phyloP scores from a whole-genome alignment of 1,139 yeast genomes.

The Geotrichum citri-aurantii region DNA sequence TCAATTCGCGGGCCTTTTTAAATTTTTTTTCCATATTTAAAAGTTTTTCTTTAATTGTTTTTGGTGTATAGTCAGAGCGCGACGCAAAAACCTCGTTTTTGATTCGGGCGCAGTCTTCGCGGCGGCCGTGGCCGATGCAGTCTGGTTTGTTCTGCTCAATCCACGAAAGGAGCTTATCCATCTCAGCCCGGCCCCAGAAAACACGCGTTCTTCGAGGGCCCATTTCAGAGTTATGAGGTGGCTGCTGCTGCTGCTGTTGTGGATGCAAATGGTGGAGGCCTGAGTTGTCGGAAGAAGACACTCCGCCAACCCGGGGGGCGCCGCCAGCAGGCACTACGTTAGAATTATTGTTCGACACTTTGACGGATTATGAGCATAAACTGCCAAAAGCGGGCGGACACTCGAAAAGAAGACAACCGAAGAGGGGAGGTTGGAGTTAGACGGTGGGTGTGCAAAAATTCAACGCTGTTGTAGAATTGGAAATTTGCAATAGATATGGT shows the following conservation, averaged over 20 bases:
- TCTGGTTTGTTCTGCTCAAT: constrained; percentile 18
- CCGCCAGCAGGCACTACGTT: constrained; percentile 9
- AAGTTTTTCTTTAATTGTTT: constrained; percentile 19
- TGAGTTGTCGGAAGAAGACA: neutral
- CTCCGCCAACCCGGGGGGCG: constrained; percentile 1
- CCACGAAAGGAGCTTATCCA: constrained; percentile 19
- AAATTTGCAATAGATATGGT: no score
- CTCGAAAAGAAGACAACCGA: neutral
- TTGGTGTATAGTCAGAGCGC: constrained; percentile 18
- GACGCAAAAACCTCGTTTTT: constrained; percentile 17
- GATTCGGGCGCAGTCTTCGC: constrained; percentile 18
- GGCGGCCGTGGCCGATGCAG: constrained; percentile 19
- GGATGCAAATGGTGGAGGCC: neutral
- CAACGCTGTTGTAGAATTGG: neutral
- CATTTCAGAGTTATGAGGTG: constrained; percentile 1
- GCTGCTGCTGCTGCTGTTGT: neutral
- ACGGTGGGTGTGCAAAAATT: neutral
- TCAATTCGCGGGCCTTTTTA: constrained; percentile 14
- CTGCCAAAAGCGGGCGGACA: neutral
- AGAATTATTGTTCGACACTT: constrained; percentile 10
- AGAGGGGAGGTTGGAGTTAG: neutral
- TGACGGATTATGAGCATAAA: neutral
- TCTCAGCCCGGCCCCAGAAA: constrained; percentile 19
- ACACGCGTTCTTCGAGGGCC: constrained; percentile 15
- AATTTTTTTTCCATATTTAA: constrained; percentile 19